Evolutionary conservation across 805 yeast genomes (phyloP).

Genomic region (Starmera pachycereana): DNA sequence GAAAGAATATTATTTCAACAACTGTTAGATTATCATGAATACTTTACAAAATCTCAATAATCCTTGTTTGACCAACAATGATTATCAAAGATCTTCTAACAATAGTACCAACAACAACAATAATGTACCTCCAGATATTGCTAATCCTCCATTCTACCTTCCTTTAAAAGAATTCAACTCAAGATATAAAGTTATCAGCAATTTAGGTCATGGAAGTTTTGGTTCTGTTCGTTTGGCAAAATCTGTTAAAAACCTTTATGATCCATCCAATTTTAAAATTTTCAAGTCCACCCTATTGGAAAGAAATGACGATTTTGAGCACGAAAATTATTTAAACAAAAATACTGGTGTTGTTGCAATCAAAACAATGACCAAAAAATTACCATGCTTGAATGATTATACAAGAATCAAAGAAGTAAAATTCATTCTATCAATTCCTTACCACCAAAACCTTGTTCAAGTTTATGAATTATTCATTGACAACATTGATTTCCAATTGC

Average conservation of each 20-base stretch:
- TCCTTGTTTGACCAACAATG: neutral
- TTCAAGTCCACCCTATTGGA: constrained; percentile 38
- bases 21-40: too few species aligned
- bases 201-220: constrained; percentile 67
- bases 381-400: constrained; percentile 44
- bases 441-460: constrained; percentile 65
- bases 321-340: constrained; percentile 24
- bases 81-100: neutral
- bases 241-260: constrained; percentile 19
- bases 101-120: too few species aligned
- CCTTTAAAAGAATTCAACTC: constrained; percentile 33
- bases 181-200: constrained; percentile 40
- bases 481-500: constrained; percentile 42
- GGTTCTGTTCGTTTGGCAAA: constrained; percentile 63
- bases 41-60: too few species aligned
- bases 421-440: constrained; percentile 56
- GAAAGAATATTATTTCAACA: neutral
- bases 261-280: constrained; percentile 7
- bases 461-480: constrained; percentile 77
- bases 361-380: constrained; percentile 59
- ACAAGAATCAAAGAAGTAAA: constrained; percentile 53
- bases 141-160: constrained; percentile 28
- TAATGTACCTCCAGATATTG: constrained; percentile 25
- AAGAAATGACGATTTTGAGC: constrained; percentile 12
- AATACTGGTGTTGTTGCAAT: constrained; percentile 54